A percentile compares a stretch with the other conserved stretches of the same genome.
Evolutionary conservation across 768 basidiomycete species (phyloP).

Genomic region (Phylloporus sp.): DNA sequence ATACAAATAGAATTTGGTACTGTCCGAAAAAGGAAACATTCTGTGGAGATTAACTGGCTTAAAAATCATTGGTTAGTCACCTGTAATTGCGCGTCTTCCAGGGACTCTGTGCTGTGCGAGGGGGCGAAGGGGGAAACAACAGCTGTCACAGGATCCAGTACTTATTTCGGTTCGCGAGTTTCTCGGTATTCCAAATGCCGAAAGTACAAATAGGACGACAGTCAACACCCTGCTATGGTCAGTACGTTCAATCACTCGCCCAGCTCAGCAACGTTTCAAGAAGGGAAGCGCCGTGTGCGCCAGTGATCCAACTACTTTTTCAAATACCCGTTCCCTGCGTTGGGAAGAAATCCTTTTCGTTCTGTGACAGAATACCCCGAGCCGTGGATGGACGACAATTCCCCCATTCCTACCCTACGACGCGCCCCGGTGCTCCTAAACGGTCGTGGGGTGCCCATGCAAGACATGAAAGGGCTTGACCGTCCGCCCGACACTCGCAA

Average conservation of each 20-base stretch:
- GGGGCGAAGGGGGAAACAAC: too few relatives aligned
- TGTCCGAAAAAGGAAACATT: too few relatives aligned
- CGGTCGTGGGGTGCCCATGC: constrained; percentile 27
- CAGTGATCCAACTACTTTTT: neutral
- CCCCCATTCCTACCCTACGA: constrained; percentile 28
- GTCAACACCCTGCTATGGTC: neutral
- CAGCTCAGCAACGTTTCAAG: neutral
- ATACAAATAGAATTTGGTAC: too few relatives aligned
- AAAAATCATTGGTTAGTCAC: neutral
- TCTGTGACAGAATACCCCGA: constrained; percentile 10
- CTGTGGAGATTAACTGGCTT: too few relatives aligned
- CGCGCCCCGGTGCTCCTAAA: constrained; percentile 38
- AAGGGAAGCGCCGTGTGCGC: neutral
- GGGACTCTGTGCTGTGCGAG: neutral
- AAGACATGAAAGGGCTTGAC: neutral
- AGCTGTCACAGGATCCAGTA: too few relatives aligned
- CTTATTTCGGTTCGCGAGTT: neutral
- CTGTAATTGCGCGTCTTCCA: neutral
- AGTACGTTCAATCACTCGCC: neutral
- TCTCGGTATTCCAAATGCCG: neutral
- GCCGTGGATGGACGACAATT: neutral
- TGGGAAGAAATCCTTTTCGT: neutral
- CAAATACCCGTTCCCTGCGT: neutral
- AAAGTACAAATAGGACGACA: neutral
- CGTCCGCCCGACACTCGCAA: neutral